Base-by-base conservation (phyloP, 192 early-diverging fungal species). In the Spizellomyces sp. region DNA sequence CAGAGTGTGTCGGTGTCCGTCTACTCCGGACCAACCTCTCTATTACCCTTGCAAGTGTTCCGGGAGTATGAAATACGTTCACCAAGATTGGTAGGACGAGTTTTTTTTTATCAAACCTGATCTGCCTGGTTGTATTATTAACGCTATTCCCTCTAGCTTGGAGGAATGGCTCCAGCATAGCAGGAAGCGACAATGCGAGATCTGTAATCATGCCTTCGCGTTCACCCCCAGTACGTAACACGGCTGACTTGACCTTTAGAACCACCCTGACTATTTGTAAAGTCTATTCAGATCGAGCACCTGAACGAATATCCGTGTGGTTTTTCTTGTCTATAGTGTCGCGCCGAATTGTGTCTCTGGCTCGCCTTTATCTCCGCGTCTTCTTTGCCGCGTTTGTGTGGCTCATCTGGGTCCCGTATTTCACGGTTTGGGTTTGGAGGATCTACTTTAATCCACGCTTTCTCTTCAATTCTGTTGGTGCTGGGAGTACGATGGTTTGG, bases 31-130 rank as follows among this genome's bases (percentile, higher is more conserved):
- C 8, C 90, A 96, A 70, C 95, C 92, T 44, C 85, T 98, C 54
- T 96, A 90, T 76, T 87, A 93, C 77, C 96, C 96, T 8, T 98
- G 96, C 82, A 94, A 94, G 79, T 98, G 96, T 81, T 90, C 94
- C 19, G 96, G 96, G 12, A 93, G 92, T 75, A 98, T 98, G 79
- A 87, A 89, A 72, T 94, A 88, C 80, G 92, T 98, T n/a, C 96
- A 98, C 81, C 94, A 96, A 77, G 85, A 89, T 54, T 96, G 91
- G 90, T 90, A 83, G 69, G n/a, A n/a, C n/a, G n/a, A n/a, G n/a
- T n/a, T n/a, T n/a, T n/a, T n/a, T n/a, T n/a, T n/a, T n/a, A n/a
- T n/a, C 8, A 45, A 45, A 27, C 41, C 42, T 17, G 17, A 10
- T 2, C 45, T 12, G 10, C 27, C n/a, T 2, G 21, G 8, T n/a